Conservation (phyloP, 2,329 filamentous ascomycete species). For the Diplodia corticola region DNA sequence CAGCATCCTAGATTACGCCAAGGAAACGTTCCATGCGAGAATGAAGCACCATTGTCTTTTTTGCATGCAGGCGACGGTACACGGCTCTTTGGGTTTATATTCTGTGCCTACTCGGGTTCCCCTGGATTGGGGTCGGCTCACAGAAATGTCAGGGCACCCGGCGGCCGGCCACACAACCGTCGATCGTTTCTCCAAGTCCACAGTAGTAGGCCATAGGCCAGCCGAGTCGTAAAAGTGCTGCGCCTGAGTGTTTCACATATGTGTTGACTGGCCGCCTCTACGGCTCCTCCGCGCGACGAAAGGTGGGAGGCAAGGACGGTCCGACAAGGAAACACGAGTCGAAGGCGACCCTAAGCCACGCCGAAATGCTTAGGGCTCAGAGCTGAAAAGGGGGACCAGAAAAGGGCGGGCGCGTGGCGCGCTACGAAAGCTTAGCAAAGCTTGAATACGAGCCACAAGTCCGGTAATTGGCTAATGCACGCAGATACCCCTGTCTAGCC, state of each 20-base stretch:
- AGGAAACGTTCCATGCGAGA: too few relatives aligned
- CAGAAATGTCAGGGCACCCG: not conserved
- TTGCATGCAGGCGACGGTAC: too few relatives aligned
- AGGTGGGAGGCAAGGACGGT: not conserved
- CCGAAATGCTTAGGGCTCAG: not conserved
- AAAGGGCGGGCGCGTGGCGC: not conserved
- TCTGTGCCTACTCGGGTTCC: too few relatives aligned
- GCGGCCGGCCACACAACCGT: not conserved
- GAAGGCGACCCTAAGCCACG: not conserved
- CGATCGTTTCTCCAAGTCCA: not conserved
- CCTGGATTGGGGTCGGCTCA: not conserved
- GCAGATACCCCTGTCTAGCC: not conserved
- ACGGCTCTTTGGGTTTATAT: too few relatives aligned
- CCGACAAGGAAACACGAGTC: not conserved
- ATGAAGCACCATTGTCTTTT: too few relatives aligned
- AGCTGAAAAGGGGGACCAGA: not conserved
- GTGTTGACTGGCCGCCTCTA: too few relatives aligned
- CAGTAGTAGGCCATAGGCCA: too few relatives aligned
- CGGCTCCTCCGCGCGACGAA: not conserved
- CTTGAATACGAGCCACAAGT: not conserved
- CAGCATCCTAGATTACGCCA: too few relatives aligned
- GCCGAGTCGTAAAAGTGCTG: not conserved
- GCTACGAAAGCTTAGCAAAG: constrained; percentile 2
- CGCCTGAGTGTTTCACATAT: not conserved
- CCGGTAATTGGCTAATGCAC: not conserved